These are phyloP conservation scores for Diaporthe vaccinii DNA, from an alignment of 2,329 filamentous ascomycete species.

Conservation along the genomic window DNA sequence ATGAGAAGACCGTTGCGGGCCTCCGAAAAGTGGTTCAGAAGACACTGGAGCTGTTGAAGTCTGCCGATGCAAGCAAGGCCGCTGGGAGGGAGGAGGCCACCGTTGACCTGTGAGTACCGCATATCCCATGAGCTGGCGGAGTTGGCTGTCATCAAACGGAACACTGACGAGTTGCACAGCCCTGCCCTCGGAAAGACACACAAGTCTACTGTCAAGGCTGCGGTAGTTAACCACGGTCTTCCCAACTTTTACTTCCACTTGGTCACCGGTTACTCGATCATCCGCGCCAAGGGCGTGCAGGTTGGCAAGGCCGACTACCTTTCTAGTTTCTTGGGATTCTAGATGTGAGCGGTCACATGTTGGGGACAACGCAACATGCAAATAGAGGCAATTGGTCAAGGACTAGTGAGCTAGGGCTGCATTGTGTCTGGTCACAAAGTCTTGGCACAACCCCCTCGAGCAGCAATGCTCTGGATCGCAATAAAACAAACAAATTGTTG, in stretches of 20 bases:
- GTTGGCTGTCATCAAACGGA: too few relatives aligned
- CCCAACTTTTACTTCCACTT: slow-evolving; percentile 75
- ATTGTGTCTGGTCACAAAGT: neutral
- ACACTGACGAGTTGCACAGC: neutral
- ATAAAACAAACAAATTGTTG: neutral
- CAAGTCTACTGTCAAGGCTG: slow-evolving; percentile 52
- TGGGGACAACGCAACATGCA: neutral
- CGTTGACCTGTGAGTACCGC: slow-evolving; percentile 47
- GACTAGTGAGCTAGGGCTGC: too few relatives aligned
- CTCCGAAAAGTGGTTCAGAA: slow-evolving; percentile 40
- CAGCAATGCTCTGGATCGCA: neutral
- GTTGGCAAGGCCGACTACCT: slow-evolving; percentile 70
- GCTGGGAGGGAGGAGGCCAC: slow-evolving; percentile 45
- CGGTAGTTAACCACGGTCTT: slow-evolving; percentile 60
- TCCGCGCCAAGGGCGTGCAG: slow-evolving; percentile 68
- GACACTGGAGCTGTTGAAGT: slow-evolving; percentile 43
- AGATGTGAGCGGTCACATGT: neutral
- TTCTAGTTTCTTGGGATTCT: slow-evolving; percentile 40
- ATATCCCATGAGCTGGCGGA: neutral
- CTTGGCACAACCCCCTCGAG: too few relatives aligned
- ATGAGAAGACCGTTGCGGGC: slow-evolving; percentile 40
- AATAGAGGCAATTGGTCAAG: neutral
- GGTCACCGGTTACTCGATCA: slow-evolving; percentile 67
- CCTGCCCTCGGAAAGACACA: slow-evolving; percentile 36
- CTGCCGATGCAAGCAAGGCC: slow-evolving; percentile 45